phyloP scores from a whole-genome alignment of 805 yeast species.

The Kuraishia ogatae region DNA sequence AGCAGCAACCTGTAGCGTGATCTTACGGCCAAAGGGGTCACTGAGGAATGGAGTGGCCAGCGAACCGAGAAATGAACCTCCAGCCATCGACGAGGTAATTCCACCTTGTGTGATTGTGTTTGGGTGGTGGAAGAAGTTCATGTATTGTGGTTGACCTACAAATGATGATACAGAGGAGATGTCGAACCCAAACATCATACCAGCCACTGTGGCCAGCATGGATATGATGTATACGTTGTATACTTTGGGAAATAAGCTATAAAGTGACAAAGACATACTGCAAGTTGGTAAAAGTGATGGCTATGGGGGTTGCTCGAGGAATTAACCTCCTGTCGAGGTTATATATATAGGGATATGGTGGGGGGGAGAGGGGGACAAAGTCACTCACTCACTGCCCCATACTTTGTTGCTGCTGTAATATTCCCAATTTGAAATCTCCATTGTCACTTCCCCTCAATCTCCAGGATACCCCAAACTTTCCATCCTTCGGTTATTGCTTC shows the following conservation, averaged over 20 bases:
- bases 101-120: slow-evolving; percentile 56
- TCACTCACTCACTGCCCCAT: too few relatives aligned
- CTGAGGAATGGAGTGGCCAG: slow-evolving; percentile 39
- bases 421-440: too few relatives aligned
- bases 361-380: too few relatives aligned
- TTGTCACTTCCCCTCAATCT: too few relatives aligned
- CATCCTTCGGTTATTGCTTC: too few relatives aligned
- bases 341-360: too few relatives aligned
- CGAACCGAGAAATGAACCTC: slow-evolving; percentile 71
- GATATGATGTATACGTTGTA: slow-evolving; percentile 52
- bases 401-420: too few relatives aligned
- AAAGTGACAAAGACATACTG: too few relatives aligned
- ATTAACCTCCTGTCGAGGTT: too few relatives aligned
- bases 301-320: too few relatives aligned
- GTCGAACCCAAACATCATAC: slow-evolving; percentile 72
- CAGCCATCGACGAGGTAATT: slow-evolving; percentile 67
- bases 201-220: slow-evolving; percentile 53
- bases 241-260: not conserved
- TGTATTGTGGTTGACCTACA: slow-evolving; percentile 42
- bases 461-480: too few relatives aligned
- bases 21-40: slow-evolving; percentile 37
- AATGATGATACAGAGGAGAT: slow-evolving; percentile 72
- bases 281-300: too few relatives aligned
- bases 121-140: slow-evolving; percentile 43
- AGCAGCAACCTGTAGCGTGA: slow-evolving; percentile 19